Percentiles rank a stretch among this genome's conserved stretches.
Evolutionary conservation across 2,329 filamentous ascomycete genomes (phyloP).

Genomic region (Macrophomina tecta): DNA sequence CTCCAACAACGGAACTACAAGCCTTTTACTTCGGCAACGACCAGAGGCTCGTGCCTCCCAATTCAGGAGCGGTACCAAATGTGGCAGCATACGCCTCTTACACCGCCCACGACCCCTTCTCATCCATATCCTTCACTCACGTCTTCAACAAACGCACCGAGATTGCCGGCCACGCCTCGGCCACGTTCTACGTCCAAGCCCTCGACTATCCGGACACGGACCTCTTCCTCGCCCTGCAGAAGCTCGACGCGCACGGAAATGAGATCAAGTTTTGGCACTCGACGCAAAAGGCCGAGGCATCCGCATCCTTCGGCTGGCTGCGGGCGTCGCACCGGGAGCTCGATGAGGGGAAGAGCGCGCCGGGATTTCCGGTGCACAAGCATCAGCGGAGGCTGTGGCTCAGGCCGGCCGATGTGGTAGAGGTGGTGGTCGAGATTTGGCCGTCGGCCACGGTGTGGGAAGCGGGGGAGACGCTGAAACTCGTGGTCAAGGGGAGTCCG

Average conservation of each 20-base stretch:
- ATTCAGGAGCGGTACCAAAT: too few relatives aligned
- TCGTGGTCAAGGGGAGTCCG: neutral
- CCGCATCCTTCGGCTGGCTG: constrained; percentile 45
- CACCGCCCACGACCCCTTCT: neutral
- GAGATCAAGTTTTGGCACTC: neutral
- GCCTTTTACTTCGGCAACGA: too few relatives aligned
- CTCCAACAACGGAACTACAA: too few relatives aligned
- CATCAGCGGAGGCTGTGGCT: constrained; percentile 51
- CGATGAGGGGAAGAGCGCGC: constrained; percentile 25
- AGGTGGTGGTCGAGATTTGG: constrained; percentile 57
- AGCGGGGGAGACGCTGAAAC: constrained; percentile 41
- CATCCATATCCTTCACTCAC: neutral
- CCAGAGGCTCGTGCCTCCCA: too few relatives aligned
- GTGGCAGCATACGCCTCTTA: neutral
- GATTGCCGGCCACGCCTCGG: neutral
- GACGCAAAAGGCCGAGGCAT: neutral
- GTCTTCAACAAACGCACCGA: neutral
- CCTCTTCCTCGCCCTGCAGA: neutral
- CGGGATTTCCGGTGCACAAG: neutral
- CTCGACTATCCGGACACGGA: neutral
- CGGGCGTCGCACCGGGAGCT: constrained; percentile 53
- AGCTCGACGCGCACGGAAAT: neutral
- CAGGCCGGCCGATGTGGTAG: constrained; percentile 49
- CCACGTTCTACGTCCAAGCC: neutral
- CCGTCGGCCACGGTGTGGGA: constrained; percentile 55